Evolutionary conservation across 1,284 basidiomycete species (phyloP).

Genomic region (Leccinum ponderosum): DNA sequence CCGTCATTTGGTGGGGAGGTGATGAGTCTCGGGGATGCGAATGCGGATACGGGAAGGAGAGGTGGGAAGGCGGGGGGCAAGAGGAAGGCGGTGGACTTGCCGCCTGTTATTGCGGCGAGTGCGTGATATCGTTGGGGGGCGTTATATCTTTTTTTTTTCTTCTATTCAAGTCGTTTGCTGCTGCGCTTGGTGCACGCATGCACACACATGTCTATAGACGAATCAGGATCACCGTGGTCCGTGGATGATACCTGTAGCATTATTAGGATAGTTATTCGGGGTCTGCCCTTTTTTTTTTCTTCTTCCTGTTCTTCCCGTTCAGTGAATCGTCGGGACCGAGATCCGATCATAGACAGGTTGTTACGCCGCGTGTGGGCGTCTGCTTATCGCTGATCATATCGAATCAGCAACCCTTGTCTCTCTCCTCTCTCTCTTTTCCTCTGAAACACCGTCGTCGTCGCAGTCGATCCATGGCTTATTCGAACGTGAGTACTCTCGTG

Average conservation of each 20-base stretch:
- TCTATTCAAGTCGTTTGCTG: neutral
- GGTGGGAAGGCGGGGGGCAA: constrained; percentile 18
- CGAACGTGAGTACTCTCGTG: constrained; percentile 17
- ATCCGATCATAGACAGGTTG: neutral
- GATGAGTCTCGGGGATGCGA: constrained; percentile 1
- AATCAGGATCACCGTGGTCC: constrained; percentile 1
- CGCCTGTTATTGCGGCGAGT: constrained; percentile 54
- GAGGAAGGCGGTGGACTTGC: constrained; percentile 38
- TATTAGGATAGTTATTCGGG: constrained; percentile 30
- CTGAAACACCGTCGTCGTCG: neutral
- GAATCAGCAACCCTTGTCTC: neutral
- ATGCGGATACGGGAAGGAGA: constrained; percentile 1
- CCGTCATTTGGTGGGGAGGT: constrained; percentile 9
- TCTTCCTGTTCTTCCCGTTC: no score
- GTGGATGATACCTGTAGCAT: constrained; percentile 37
- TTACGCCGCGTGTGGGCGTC: neutral
- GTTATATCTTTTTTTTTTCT: neutral
- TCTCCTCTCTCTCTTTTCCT: neutral
- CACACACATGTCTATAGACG: constrained; percentile 14
- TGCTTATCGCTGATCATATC: constrained; percentile 13
- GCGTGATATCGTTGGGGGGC: constrained; percentile 35
- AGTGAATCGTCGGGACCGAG: neutral
- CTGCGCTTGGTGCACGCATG: neutral
- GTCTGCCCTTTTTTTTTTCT: neutral
- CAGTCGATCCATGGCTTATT: constrained; percentile 16